Base-by-base conservation (phyloP, 2,329 filamentous ascomycete species). In the Elsinoe necatrix region DNA sequence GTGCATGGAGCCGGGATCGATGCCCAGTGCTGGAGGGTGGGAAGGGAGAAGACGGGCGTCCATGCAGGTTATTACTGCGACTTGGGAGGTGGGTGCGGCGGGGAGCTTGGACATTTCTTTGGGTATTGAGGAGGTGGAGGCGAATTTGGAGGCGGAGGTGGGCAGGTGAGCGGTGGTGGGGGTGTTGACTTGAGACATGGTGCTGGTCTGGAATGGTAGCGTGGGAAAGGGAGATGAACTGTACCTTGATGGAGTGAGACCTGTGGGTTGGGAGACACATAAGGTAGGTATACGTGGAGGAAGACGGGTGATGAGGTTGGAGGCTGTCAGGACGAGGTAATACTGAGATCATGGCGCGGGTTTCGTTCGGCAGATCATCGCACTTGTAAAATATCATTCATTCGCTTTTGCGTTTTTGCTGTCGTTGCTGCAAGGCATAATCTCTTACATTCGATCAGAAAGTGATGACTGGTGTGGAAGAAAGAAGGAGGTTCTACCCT, bases 1-100 rank as follows among this genome's bases (percentile, higher is more conserved):
- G 69, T 93, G 87, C 0, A 87, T 87, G 61, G 90, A 86, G 37
- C 88, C 87, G 18, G 88, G 78, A 18, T 77, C 73, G 58, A 91
- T 85, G 7, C 84, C 85, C 55, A 89, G 85, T 1, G 85, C 85
- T 18, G 45, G 29, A 1, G 45, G 45, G 11, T 79, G 73, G 1
- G 81, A 78, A 0, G 87, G 82, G 64, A 92, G 78, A 68, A 77
- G 76, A 12, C 87, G 82, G 4, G 88, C 85, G 66, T 93, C 87
- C 87, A 93, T 93, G 71, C 88, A 93, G 0, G 86, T 87, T 47
- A 92, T 34, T 7, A 50, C 9, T 7, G 45, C 45, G 45, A 31
- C 14, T 4, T 50, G 23, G 12, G 14, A 8, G 45, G 45, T 50
- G 2, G 45, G 45, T 2, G 45, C 45, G 4, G 45, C 25, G 45